Conservation (phyloP, 1,139 yeast species). For the Magnusiomyces suaveolens region DNA sequence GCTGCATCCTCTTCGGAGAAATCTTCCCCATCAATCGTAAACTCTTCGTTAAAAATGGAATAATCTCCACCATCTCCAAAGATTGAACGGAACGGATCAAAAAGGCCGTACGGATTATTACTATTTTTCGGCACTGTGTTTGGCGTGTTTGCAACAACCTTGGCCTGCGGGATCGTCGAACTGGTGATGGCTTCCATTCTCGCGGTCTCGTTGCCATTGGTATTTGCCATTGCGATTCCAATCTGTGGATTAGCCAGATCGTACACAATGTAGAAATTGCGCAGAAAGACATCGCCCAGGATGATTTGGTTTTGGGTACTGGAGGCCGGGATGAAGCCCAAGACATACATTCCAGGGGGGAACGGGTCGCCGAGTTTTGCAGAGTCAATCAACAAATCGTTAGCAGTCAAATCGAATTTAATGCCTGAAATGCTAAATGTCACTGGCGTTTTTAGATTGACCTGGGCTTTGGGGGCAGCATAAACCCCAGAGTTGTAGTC, state of each 20-base stretch:
- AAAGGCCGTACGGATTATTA: neutral
- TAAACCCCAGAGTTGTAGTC: slow-evolving; percentile 6
- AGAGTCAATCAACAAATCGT: slow-evolving; percentile 17
- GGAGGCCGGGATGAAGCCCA: slow-evolving; percentile 21
- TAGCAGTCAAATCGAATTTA: slow-evolving; percentile 16
- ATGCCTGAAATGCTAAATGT: slow-evolving; percentile 20
- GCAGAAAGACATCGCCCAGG: slow-evolving; percentile 25
- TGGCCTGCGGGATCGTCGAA: slow-evolving; percentile 14
- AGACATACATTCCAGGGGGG: slow-evolving; percentile 16
- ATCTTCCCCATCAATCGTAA: too few species aligned
- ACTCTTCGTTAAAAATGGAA: too few species aligned
- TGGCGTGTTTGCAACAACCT: slow-evolving; percentile 9
- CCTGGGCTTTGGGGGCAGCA: slow-evolving; percentile 1
- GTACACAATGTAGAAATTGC: slow-evolving; percentile 25
- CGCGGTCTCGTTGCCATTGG: slow-evolving; percentile 4
- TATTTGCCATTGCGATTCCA: slow-evolving; percentile 23
- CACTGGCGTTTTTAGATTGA: slow-evolving; percentile 10
- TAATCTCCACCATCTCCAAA: too few species aligned
- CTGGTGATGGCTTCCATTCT: slow-evolving; percentile 17
- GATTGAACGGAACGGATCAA: slow-evolving; percentile 4
- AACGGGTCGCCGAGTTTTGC: slow-evolving; percentile 18
- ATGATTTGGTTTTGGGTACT: slow-evolving; percentile 17
- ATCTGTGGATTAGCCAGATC: slow-evolving; percentile 22
- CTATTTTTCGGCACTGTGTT: neutral
- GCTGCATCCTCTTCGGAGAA: too few species aligned